Evolutionary conservation across 345 rosid genomes (phyloP).

Genomic region (Eucalyptus cloeziana): DNA sequence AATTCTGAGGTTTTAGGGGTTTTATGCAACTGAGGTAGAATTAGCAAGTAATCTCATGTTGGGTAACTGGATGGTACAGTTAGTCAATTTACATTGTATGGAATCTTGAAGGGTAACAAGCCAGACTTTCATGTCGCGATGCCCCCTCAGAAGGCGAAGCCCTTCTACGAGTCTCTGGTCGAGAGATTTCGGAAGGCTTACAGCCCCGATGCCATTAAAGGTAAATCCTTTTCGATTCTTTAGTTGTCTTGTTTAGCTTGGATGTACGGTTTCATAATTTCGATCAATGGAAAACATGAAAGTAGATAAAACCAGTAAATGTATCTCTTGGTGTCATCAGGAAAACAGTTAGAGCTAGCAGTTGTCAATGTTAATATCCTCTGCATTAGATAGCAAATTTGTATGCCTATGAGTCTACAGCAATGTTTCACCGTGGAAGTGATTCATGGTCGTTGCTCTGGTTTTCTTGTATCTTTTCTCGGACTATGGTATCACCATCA

Average conservation of each 20-base stretch:
- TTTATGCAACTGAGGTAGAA: neutral
- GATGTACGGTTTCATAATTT: neutral
- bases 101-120: slow-evolving; percentile 93
- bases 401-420: neutral
- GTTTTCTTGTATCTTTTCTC: neutral
- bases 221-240: slow-evolving; percentile 1
- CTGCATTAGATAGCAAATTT: neutral
- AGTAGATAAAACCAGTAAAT: neutral
- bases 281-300: neutral
- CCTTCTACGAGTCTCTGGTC: slow-evolving; percentile 58
- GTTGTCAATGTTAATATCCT: neutral
- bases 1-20: neutral
- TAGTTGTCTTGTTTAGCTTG: neutral
- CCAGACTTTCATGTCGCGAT: slow-evolving; percentile 93
- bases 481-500: neutral
- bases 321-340: neutral
- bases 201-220: slow-evolving; percentile 48
- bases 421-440: neutral
- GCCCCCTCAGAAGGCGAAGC: slow-evolving; percentile 78
- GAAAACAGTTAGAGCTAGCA: neutral
- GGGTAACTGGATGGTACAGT: slow-evolving; percentile 24
- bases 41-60: neutral
- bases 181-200: slow-evolving; percentile 56
- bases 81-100: slow-evolving; percentile 88
- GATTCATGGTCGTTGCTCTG: neutral